A percentile compares a stretch with the other conserved stretches of the same genome.
phyloP scores from a whole-genome alignment of 345 rosid genomes.

The Euphorbia tirucalli region DNA sequence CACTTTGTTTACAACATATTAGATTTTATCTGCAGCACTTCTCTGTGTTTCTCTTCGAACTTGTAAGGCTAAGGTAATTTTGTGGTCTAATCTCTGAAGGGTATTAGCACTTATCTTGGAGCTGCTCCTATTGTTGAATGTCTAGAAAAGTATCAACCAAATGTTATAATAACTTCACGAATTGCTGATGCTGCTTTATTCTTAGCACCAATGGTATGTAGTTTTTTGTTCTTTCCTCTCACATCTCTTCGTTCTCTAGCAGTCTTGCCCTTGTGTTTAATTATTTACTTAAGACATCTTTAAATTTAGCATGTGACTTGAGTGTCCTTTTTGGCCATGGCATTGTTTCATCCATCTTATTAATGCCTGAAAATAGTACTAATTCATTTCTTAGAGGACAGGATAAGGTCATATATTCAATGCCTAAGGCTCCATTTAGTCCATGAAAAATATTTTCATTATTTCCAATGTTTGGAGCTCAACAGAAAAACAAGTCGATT shows the following conservation, averaged over 20 bases:
- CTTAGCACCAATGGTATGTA: constrained; percentile 85
- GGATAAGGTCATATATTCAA: no score
- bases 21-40: background rate
- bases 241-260: background rate
- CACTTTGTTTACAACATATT: background rate
- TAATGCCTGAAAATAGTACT: background rate
- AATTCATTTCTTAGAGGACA: background rate
- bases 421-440: background rate
- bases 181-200: constrained; percentile 91
- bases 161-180: constrained; percentile 80
- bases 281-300: background rate
- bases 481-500: no score
- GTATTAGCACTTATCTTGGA: constrained; percentile 84
- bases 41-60: background rate
- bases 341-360: background rate
- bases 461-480: no score
- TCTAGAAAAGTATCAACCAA: constrained; percentile 73
- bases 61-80: constrained; percentile 2
- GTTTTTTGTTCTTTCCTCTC: background rate
- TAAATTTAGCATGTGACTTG: background rate
- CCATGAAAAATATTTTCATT: no score
- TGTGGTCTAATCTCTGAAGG: constrained; percentile 44
- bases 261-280: background rate
- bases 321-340: background rate
- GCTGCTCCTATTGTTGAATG: constrained; percentile 94